Percentiles rank a stretch among this genome's conserved stretches.
phyloP scores from a whole-genome alignment of 768 basidiomycete genomes.

The Pleurotus djamor region DNA sequence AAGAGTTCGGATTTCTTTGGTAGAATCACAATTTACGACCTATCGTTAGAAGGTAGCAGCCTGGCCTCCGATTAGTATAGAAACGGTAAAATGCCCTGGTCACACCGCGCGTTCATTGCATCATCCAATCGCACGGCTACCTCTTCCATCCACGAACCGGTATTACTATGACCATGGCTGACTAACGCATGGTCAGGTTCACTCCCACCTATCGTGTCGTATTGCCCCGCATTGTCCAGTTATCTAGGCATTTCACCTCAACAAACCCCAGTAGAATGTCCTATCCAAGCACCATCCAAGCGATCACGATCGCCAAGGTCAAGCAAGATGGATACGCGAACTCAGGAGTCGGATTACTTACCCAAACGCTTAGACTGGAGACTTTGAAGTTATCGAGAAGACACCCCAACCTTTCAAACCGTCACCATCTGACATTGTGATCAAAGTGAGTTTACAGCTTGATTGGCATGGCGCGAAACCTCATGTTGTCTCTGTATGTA shows the following conservation, averaged over 20 bases:
- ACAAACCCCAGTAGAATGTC: conserved; percentile 22
- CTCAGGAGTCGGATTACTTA: neutral
- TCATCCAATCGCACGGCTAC: neutral
- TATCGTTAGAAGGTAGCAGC: conserved; percentile 35
- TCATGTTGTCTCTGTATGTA: too few species aligned
- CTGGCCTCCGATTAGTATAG: neutral
- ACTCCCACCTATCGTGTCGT: neutral
- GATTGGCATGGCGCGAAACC: too few species aligned
- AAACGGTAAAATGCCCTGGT: neutral
- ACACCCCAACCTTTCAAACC: conserved; percentile 60
- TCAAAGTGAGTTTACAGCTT: conserved; percentile 28
- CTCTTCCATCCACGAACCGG: neutral
- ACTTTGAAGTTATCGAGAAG: conserved; percentile 74
- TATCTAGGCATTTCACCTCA: conserved; percentile 1
- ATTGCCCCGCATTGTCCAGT: conserved; percentile 10
- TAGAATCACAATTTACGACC: conserved; percentile 71
- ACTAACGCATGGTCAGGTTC: conserved; percentile 3
- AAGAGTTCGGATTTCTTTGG: conserved; percentile 87
- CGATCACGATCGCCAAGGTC: conserved; percentile 67
- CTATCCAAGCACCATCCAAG: conserved; percentile 61
- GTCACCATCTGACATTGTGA: conserved; percentile 55
- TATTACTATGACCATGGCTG: conserved; percentile 2
- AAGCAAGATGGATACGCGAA: neutral
- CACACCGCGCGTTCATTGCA: neutral
- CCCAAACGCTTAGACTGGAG: conserved; percentile 51